Percentiles rank a stretch among this genome's conserved stretches.
These are phyloP conservation scores for Acanthamoeba healyi DNA, from an alignment of 208 protist species.

Conservation along the genomic window DNA sequence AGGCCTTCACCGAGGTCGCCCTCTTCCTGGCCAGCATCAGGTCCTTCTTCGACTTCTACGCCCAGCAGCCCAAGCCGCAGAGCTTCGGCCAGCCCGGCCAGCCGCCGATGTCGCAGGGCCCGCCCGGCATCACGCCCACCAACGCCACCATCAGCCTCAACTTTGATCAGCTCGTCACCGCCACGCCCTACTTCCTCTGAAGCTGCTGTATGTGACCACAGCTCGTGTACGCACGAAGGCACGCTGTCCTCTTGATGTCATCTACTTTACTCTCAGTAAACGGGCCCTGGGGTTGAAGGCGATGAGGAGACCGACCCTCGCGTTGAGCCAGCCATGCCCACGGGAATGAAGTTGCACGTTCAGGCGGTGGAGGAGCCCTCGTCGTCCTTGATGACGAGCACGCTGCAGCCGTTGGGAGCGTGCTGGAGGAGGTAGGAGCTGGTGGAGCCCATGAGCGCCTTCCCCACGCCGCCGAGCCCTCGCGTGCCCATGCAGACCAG, in stretches of 20 bases:
- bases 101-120: neutral
- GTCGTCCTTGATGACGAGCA: constrained; percentile 10
- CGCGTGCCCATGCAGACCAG: constrained; percentile 38
- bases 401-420: neutral
- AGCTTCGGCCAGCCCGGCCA: neutral
- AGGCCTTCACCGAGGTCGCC: constrained; percentile 22
- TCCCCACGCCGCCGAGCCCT: neutral
- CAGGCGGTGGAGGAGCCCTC: too few relatives aligned
- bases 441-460: neutral
- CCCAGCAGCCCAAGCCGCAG: neutral
- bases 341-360: too few relatives aligned
- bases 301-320: too few relatives aligned
- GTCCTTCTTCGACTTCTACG: constrained; percentile 40
- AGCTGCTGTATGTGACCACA: too few relatives aligned
- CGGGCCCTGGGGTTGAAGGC: too few relatives aligned
- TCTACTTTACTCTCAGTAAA: too few relatives aligned
- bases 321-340: too few relatives aligned
- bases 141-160: constrained; percentile 33
- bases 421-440: constrained; percentile 16
- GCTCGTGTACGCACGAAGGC: too few relatives aligned
- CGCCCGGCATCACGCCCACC: neutral
- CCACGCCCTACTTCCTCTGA: constrained; percentile 38
- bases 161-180: constrained; percentile 11
- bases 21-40: constrained; percentile 11
- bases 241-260: too few relatives aligned